These are phyloP conservation scores for Populus davidiana DNA, from an alignment of 345 rosid species.

Conservation along the genomic window DNA sequence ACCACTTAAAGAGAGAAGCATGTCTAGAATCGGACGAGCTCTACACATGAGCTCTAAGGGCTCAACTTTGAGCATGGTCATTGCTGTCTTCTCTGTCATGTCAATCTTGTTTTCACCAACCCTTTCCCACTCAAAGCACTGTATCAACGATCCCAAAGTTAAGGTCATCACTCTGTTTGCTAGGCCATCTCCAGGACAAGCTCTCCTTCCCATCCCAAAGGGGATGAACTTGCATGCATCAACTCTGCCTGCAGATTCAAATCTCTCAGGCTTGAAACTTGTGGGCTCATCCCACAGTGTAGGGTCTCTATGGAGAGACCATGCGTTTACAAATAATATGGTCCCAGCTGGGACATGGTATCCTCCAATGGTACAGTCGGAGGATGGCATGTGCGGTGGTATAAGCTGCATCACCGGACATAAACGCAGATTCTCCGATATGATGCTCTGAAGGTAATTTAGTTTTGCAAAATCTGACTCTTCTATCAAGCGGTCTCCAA, in stretches of 20 bases:
- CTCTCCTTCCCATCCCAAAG: conserved; percentile 18
- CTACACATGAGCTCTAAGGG: conserved; percentile 8
- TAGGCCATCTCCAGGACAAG: conserved; percentile 5
- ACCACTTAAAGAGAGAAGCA: not conserved
- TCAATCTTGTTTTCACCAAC: conserved; percentile 1
- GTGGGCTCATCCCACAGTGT: not conserved
- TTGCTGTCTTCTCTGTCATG: not conserved
- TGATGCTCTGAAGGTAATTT: not conserved
- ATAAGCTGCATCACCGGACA: not conserved
- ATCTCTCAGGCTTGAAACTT: conserved; percentile 17
- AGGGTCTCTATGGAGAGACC: not conserved
- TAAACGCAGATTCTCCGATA: not conserved
- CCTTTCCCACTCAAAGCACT: conserved; percentile 21
- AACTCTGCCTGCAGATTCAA: not conserved
- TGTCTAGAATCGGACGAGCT: not conserved
- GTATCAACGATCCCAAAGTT: conserved; percentile 22
- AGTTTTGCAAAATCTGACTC: not conserved
- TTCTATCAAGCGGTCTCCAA: not conserved
- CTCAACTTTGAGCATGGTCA: not conserved
- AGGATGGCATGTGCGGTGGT: not conserved
- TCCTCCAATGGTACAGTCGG: not conserved
- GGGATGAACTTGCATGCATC: conserved; percentile 1
- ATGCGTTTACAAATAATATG: not conserved
- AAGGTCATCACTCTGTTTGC: conserved; percentile 16
- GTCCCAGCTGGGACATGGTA: not conserved